Conservation (phyloP, 1,139 yeast species). For the Hansenula anomala region DNA sequence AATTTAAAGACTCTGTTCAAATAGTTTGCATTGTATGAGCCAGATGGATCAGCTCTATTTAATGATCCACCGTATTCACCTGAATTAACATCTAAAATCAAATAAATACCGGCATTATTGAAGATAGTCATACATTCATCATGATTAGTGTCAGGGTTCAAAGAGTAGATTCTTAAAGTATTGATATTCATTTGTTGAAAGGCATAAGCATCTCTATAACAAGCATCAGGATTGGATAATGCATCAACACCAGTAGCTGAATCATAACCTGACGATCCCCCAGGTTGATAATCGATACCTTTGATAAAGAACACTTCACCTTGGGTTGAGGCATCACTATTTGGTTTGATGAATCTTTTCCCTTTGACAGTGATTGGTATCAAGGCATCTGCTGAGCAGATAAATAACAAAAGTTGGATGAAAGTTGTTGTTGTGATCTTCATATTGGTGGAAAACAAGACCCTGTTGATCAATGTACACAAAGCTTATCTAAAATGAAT, state of each 20-base stretch:
- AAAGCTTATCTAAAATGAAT: no score
- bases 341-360: slow-evolving; percentile 43
- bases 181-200: slow-evolving; percentile 77
- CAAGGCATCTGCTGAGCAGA: slow-evolving; percentile 26
- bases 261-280: slow-evolving; percentile 60
- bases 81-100: slow-evolving; percentile 81
- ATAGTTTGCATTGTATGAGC: slow-evolving; percentile 65
- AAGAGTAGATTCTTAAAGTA: slow-evolving; percentile 63
- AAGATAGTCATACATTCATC: slow-evolving; percentile 84
- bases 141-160: slow-evolving; percentile 76
- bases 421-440: background rate
- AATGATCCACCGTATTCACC: slow-evolving; percentile 62
- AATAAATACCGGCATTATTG: slow-evolving; percentile 84
- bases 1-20: slow-evolving; percentile 72
- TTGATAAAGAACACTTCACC: slow-evolving; percentile 48
- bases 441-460: background rate
- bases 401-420: background rate
- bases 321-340: slow-evolving; percentile 31
- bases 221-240: slow-evolving; percentile 62
- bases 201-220: slow-evolving; percentile 77
- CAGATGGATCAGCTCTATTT: slow-evolving; percentile 67
- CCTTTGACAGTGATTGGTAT: slow-evolving; percentile 43
- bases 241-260: slow-evolving; percentile 49
- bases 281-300: slow-evolving; percentile 71
- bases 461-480: no score